A percentile compares a stretch with the other conserved stretches of the same genome.
phyloP scores from a whole-genome alignment of 2,329 filamentous ascomycete species.

The Alternaria sp. region DNA sequence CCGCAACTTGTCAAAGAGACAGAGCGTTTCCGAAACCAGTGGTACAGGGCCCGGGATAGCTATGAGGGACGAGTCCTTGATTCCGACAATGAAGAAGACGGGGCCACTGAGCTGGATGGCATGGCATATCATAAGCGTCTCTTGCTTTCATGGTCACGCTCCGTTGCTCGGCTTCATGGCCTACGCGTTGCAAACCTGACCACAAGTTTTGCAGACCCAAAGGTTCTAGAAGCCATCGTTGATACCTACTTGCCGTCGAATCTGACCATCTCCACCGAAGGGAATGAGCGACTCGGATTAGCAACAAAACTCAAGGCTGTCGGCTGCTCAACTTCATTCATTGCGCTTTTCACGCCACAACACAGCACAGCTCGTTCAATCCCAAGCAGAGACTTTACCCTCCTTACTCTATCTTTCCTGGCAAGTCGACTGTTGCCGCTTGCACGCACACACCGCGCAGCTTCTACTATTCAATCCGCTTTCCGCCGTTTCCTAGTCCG shows the following conservation, averaged over 20 bases:
- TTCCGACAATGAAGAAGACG: slow-evolving; percentile 37
- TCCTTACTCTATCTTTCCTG: slow-evolving; percentile 67
- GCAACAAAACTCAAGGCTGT: slow-evolving; percentile 51
- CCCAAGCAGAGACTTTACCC: slow-evolving; percentile 63
- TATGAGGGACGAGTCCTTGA: slow-evolving; percentile 45
- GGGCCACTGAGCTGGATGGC: slow-evolving; percentile 35
- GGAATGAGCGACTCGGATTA: slow-evolving; percentile 29
- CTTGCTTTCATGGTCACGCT: slow-evolving; percentile 66
- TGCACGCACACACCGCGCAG: slow-evolving; percentile 60
- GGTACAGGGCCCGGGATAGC: slow-evolving; percentile 42
- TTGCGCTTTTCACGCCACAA: slow-evolving; percentile 52
- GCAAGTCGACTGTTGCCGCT: slow-evolving; percentile 66
- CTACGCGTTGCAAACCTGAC: slow-evolving; percentile 63
- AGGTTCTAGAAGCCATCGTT: slow-evolving; percentile 64
- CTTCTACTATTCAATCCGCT: slow-evolving; percentile 61
- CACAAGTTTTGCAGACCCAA: slow-evolving; percentile 65
- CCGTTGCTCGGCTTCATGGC: slow-evolving; percentile 59
- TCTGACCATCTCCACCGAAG: slow-evolving; percentile 7
- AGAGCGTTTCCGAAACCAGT: slow-evolving; percentile 50
- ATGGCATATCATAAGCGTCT: slow-evolving; percentile 51
- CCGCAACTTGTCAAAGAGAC: slow-evolving; percentile 63
- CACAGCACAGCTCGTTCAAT: slow-evolving; percentile 49
- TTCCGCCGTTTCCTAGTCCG: slow-evolving; percentile 56
- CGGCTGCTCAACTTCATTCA: slow-evolving; percentile 57
- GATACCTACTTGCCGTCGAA: slow-evolving; percentile 61